phyloP scores from a whole-genome alignment of 2,329 filamentous ascomycete genomes.

The Davidsoniella virescens region DNA sequence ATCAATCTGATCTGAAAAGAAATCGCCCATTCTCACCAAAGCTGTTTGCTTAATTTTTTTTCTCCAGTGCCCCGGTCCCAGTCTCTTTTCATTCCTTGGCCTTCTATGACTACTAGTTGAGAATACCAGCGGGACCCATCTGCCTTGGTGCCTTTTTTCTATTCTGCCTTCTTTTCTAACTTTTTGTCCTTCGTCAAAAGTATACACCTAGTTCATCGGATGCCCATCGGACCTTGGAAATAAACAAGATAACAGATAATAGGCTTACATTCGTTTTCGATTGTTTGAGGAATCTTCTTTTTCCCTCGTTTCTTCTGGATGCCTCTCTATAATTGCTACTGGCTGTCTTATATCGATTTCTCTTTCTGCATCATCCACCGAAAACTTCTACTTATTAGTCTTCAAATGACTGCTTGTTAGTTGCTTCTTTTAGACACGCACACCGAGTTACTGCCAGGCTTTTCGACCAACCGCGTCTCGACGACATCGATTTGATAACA shows the following conservation, averaged over 20 bases:
- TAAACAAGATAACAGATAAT: neutral
- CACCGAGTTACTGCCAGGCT: no score
- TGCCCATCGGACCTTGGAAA: slow-evolving; percentile 6
- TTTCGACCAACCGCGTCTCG: no score
- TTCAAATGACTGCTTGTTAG: neutral
- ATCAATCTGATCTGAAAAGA: slow-evolving; percentile 27
- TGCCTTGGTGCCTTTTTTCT: neutral
- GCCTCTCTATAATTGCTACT: neutral
- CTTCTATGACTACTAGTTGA: neutral
- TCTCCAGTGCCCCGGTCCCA: slow-evolving; percentile 5
- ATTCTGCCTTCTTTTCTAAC: neutral
- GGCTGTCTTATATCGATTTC: neutral
- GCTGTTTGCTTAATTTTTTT: slow-evolving; percentile 3
- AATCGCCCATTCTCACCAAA: slow-evolving; percentile 2
- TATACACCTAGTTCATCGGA: slow-evolving; percentile 1
- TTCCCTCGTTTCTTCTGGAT: neutral
- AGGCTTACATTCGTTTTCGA: neutral
- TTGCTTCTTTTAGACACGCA: neutral
- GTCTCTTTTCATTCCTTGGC: neutral
- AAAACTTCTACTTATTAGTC: no score
- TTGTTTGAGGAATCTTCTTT: neutral
- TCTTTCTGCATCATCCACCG: neutral
- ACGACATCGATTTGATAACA: neutral
- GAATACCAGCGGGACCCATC: neutral
- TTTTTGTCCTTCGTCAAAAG: neutral